These are phyloP conservation scores for Gypsophila paniculata DNA, from an alignment of 179 eudicot species.

Conservation along the genomic window DNA sequence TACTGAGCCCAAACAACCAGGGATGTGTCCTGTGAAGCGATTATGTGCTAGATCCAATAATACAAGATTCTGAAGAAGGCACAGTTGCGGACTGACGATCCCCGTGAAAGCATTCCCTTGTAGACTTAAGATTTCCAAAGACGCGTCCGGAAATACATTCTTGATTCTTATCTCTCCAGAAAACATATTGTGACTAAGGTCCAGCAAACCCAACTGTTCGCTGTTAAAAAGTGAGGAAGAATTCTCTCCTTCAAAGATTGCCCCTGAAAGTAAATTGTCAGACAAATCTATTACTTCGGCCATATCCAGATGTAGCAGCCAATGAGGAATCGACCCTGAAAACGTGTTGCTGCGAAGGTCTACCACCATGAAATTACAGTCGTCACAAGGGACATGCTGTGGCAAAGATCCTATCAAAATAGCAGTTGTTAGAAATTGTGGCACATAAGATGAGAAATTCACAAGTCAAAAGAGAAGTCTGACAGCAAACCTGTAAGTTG, in stretches of 20 bases:
- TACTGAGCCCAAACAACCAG: slow-evolving; percentile 6
- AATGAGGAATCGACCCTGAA: background rate
- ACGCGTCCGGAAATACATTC: background rate
- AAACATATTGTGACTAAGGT: slow-evolving; percentile 1
- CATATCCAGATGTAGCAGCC: background rate
- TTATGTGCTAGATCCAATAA: slow-evolving; percentile 5
- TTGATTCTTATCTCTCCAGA: background rate
- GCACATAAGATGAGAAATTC: background rate
- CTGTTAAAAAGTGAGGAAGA: background rate
- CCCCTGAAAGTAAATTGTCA: background rate
- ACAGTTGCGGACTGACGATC: background rate
- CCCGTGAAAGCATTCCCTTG: slow-evolving; percentile 6
- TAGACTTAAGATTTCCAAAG: background rate
- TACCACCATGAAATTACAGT: background rate
- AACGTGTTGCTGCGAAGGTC: slow-evolving; percentile 3
- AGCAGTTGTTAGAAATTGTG: background rate
- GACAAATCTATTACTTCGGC: background rate
- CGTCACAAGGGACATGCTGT: background rate
- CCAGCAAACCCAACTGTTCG: background rate
- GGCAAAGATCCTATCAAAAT: background rate
- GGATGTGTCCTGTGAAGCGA: background rate
- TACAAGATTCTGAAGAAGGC: background rate
- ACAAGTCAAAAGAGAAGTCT: background rate
- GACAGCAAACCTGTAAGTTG: background rate
- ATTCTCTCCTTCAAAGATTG: background rate